A percentile compares a stretch with the other conserved stretches of the same genome.
Evolutionary conservation across 192 early-diverging fungal genomes (phyloP).

Genomic region (Dimargaris verticillata): DNA sequence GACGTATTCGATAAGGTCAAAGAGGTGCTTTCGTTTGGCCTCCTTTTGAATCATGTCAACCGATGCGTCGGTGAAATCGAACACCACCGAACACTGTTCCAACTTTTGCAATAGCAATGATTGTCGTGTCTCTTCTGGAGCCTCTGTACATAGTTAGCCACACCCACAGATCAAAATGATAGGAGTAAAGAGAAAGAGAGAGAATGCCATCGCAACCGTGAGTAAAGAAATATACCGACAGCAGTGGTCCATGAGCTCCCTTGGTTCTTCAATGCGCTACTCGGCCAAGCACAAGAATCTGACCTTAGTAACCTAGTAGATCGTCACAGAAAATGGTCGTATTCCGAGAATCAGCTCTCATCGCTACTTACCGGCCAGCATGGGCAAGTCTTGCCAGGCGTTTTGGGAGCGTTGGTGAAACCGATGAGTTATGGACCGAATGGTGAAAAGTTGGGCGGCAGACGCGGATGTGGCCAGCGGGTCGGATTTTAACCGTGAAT

Average conservation of each 20-base stretch:
- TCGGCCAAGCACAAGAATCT: not conserved
- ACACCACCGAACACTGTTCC: constrained; percentile 77
- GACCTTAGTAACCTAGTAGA: not conserved
- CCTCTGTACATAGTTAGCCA: constrained; percentile 30
- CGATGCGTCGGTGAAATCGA: constrained; percentile 87
- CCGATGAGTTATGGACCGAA: too few species aligned
- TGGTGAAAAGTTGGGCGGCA: too few species aligned
- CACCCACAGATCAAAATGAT: not conserved
- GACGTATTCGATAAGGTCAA: constrained; percentile 89
- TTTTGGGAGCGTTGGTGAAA: not conserved
- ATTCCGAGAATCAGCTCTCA: not conserved
- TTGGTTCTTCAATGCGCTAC: not conserved
- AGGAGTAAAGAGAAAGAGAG: not conserved
- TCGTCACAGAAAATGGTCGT: not conserved
- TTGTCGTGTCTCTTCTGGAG: constrained; percentile 60
- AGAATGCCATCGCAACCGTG: not conserved
- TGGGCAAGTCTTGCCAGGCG: not conserved
- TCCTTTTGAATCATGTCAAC: constrained; percentile 87
- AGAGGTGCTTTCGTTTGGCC: constrained; percentile 80
- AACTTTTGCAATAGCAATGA: constrained; percentile 85
- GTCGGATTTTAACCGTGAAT: too few species aligned
- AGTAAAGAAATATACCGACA: not conserved
- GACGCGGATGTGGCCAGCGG: too few species aligned
- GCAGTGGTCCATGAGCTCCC: not conserved
- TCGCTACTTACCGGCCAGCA: not conserved